Base-by-base conservation (phyloP, 2,329 filamentous ascomycete species). In the Bipolaris victoriae region DNA sequence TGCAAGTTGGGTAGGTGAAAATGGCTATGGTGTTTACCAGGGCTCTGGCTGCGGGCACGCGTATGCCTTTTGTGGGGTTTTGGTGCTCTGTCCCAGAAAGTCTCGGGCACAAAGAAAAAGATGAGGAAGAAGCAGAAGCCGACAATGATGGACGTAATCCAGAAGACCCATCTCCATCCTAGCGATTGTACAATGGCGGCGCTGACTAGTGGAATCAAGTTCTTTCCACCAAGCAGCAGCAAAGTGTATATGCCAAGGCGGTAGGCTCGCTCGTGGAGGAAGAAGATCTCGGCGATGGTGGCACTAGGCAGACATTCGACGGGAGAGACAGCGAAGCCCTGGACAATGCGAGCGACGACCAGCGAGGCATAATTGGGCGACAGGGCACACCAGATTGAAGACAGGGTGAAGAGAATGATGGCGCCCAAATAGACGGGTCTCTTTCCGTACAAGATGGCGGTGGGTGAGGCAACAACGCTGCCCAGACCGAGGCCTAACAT, bases 221-320 rank as follows among this genome's bases (percentile, higher is more conserved):
- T 98, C 81, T 97, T 97, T 48, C 93, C 92, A 13, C 93, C 91
- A 0, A 98, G 84, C 11, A 98, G 82, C 5, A 98, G 81, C 18
- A 98, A 78, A 0, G 93, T 97, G 72, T 98, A 98, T 22, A 98
- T 92, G 9, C 95, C 95, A 43, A 98, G 87, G 4, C 94, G 89
- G 73, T 93, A 98, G 0, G 94, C 94, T 59, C 94, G 85, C 78
- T 98, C 94, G 69, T 98, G 94, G 18, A 98, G 81, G 71, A 97
- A 97, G 80, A 93, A 98, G 58, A 98, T 97, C 76, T 98, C 94
- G 3, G 93, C 92, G 68, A 98, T 94, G 0, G 92, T 97, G 15
- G 94, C 93, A 4, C 92, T 96, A 0, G 94, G 94, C 29, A 98
- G 83, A 70, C 92, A 96, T 75, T 98, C 94, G 7, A 97, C 91